Conservation (phyloP, 1,284 basidiomycete species). For the Cronartium ribicola region DNA sequence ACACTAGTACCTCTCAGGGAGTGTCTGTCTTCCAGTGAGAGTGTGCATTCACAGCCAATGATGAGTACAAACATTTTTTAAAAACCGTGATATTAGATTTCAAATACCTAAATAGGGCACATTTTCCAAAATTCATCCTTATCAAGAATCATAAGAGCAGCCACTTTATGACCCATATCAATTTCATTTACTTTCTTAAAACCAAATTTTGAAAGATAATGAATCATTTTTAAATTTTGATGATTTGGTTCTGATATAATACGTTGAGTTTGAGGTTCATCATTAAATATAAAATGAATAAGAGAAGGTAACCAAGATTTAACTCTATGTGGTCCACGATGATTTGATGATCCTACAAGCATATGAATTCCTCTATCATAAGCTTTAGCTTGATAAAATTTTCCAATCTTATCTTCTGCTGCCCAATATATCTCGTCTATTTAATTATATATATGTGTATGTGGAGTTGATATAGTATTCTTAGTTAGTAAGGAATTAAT, state of each 20-base stretch:
- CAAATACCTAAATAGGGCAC: slow-evolving; percentile 43
- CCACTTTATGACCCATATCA: slow-evolving; percentile 46
- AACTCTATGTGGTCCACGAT: slow-evolving; percentile 51
- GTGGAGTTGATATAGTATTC: too few species aligned
- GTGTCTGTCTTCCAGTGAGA: too few species aligned
- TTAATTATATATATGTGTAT: background rate
- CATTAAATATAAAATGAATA: slow-evolving; percentile 57
- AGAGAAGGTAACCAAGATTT: slow-evolving; percentile 56
- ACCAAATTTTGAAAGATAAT: slow-evolving; percentile 46
- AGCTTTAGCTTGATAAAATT: slow-evolving; percentile 7
- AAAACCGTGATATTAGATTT: background rate
- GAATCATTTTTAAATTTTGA: slow-evolving; percentile 46
- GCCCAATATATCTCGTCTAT: slow-evolving; percentile 40
- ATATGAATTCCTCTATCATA: slow-evolving; percentile 45
- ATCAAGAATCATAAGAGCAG: slow-evolving; percentile 47
- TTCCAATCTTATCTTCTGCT: slow-evolving; percentile 23
- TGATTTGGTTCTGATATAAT: slow-evolving; percentile 57
- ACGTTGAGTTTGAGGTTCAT: slow-evolving; percentile 56
- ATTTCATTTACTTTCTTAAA: slow-evolving; percentile 46
- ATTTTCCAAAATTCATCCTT: slow-evolving; percentile 44
- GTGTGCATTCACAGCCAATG: background rate
- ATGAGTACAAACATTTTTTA: background rate
- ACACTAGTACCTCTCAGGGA: too few species aligned
- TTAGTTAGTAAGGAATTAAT: background rate
- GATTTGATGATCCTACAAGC: slow-evolving; percentile 46